These are phyloP conservation scores for Phytophthora boehmeriae DNA, from an alignment of 352 stramenopile species.

Conservation along the genomic window DNA sequence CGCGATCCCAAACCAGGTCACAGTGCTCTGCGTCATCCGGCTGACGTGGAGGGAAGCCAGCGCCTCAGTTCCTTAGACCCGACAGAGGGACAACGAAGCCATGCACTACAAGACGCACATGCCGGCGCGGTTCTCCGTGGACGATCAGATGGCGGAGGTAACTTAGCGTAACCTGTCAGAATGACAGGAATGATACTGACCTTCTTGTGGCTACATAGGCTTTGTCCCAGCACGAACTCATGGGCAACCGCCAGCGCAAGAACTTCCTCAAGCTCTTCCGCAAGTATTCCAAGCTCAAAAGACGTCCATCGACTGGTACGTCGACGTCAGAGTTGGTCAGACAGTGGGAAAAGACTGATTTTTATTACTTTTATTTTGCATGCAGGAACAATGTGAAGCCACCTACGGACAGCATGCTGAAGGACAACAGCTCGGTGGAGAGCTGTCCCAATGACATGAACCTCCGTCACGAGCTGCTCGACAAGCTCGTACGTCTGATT, in stretches of 20 bases:
- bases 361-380: background rate
- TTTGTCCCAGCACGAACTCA: constrained; percentile 79
- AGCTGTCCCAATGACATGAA: constrained; percentile 92
- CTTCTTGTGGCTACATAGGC: constrained; percentile 43
- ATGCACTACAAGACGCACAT: constrained; percentile 91
- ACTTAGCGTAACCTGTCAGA: background rate
- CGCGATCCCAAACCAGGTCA: constrained; percentile 28
- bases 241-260: constrained; percentile 80
- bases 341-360: background rate
- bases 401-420: constrained; percentile 74
- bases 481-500: constrained; percentile 86
- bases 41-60: background rate
- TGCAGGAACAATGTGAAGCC: constrained; percentile 80
- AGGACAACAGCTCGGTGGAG: constrained; percentile 75
- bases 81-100: background rate
- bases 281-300: constrained; percentile 90
- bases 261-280: constrained; percentile 91
- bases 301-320: constrained; percentile 81
- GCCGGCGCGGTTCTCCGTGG: constrained; percentile 82
- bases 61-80: background rate
- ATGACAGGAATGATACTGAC: background rate
- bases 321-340: no score
- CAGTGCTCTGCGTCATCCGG: constrained; percentile 6
- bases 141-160: constrained; percentile 90
- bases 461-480: constrained; percentile 93